Conservation (phyloP, 352 stramenopile species). For the Globisporangium okanoganense region DNA sequence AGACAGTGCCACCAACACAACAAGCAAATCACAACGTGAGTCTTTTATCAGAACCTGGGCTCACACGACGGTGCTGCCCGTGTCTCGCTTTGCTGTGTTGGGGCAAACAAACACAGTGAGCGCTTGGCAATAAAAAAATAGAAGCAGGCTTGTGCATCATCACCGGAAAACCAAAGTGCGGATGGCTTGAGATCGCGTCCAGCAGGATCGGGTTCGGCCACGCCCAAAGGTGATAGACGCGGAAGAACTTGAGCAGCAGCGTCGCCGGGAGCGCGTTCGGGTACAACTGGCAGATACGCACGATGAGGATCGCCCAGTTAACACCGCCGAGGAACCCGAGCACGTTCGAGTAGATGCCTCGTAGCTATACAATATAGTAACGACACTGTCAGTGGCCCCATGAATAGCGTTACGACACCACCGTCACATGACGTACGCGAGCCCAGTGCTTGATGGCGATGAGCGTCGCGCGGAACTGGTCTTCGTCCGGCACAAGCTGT, state of each 20-base stretch:
- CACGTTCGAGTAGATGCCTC: conserved; percentile 99
- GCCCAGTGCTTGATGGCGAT: conserved; percentile 91
- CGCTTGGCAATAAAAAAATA: background rate
- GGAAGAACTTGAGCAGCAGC: conserved; percentile 94
- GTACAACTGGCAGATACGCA: conserved; percentile 93
- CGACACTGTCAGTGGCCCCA: background rate
- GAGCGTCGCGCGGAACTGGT: conserved; percentile 89
- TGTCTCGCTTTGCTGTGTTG: background rate
- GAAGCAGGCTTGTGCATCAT: conserved; percentile 16
- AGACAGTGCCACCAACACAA: background rate
- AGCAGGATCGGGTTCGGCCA: conserved; percentile 96
- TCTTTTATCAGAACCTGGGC: background rate
- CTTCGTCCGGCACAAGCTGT: conserved; percentile 81
- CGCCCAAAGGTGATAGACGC: conserved; percentile 93
- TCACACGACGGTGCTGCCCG: background rate
- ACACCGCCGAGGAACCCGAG: conserved; percentile 98
- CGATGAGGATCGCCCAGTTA: conserved; percentile 98
- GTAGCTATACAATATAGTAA: conserved; percentile 34
- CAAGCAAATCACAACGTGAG: background rate
- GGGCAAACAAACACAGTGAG: background rate
- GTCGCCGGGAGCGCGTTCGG: conserved; percentile 77
- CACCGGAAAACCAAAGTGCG: conserved; percentile 60
- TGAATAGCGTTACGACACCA: background rate
- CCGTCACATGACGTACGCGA: conserved; percentile 34
- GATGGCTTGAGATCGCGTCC: conserved; percentile 42